Percentiles rank a stretch among this genome's conserved stretches.
phyloP scores from a whole-genome alignment of 495 filamentous ascomycete species.

The Mytilinidion resinicola region DNA sequence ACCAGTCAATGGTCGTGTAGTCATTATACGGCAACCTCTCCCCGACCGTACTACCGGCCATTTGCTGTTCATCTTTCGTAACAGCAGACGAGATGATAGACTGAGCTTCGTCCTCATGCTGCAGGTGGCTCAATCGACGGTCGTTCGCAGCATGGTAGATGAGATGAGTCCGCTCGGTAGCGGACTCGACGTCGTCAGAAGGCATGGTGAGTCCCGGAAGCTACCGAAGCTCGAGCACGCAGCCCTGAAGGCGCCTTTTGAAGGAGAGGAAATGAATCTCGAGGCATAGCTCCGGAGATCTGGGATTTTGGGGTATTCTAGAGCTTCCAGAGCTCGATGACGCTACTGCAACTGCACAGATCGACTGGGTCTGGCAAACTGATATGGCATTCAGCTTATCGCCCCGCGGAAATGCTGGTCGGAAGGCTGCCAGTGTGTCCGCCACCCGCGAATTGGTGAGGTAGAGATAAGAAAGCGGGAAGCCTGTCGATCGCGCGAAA shows the following conservation, averaged over 20 bases:
- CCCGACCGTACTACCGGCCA: constrained; percentile 42
- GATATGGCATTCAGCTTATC: constrained; percentile 7
- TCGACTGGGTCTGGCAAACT: background rate
- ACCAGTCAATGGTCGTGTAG: constrained; percentile 54
- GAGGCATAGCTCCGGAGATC: constrained; percentile 4
- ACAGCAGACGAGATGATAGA: constrained; percentile 33
- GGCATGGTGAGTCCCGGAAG: background rate
- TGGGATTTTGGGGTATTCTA: constrained; percentile 5
- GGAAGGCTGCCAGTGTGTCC: too few species aligned
- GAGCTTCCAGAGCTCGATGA: background rate
- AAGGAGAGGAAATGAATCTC: background rate
- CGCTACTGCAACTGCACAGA: constrained; percentile 2
- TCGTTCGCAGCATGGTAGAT: constrained; percentile 28
- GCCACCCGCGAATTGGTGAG: background rate
- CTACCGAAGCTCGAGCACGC: background rate
- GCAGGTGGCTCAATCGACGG: constrained; percentile 30
- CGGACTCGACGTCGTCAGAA: constrained; percentile 9
- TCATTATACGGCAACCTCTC: constrained; percentile 53
- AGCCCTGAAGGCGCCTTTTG: background rate
- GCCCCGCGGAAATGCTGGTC: constrained; percentile 4
- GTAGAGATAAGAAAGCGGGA: background rate
- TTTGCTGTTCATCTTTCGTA: constrained; percentile 42
- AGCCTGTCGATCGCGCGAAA: background rate
- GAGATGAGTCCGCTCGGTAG: constrained; percentile 34
- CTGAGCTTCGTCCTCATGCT: constrained; percentile 32